Conservation (phyloP, 495 filamentous ascomycete genomes). For the Penicillium odoratum region DNA sequence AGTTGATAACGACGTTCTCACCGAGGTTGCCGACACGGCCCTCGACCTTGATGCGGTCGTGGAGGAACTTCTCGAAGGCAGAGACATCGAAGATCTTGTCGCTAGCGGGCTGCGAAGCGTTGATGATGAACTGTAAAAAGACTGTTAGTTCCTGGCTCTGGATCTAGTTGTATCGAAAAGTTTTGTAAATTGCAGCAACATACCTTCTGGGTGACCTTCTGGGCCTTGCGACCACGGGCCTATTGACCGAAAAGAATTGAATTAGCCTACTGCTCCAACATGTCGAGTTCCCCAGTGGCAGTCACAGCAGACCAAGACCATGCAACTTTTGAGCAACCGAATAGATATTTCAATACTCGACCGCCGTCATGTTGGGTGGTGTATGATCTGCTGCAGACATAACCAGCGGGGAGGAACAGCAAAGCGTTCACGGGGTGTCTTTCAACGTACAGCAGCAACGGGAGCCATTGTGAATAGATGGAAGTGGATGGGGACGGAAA, state of each 20-base stretch:
- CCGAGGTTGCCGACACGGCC: conserved; percentile 97
- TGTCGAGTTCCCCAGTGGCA: conserved; percentile 36
- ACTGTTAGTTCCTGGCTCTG: conserved; percentile 12
- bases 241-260: conserved; percentile 32
- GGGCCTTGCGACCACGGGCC: conserved; percentile 59
- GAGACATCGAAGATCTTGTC: conserved; percentile 99
- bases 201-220: conserved; percentile 72
- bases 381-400: conserved; percentile 10
- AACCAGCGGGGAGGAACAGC: conserved; percentile 62
- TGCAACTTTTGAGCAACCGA: background rate
- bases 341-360: conserved; percentile 32
- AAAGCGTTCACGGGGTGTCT: conserved; percentile 67
- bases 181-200: conserved; percentile 11
- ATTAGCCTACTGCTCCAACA: conserved; percentile 95
- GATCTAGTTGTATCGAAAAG: background rate
- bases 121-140: conserved; percentile 84
- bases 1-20: conserved; percentile 85
- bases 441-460: conserved; percentile 70
- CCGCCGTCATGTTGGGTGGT: conserved; percentile 3
- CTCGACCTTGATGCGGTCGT: conserved; percentile 99
- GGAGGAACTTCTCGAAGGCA: conserved; percentile 98
- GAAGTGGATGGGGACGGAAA: conserved; percentile 26
- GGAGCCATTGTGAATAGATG: conserved; percentile 51
- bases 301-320: conserved; percentile 11
- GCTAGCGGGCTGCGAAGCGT: conserved; percentile 91